phyloP scores from a whole-genome alignment of 495 filamentous ascomycete species.

The Sporormia fimetaria region DNA sequence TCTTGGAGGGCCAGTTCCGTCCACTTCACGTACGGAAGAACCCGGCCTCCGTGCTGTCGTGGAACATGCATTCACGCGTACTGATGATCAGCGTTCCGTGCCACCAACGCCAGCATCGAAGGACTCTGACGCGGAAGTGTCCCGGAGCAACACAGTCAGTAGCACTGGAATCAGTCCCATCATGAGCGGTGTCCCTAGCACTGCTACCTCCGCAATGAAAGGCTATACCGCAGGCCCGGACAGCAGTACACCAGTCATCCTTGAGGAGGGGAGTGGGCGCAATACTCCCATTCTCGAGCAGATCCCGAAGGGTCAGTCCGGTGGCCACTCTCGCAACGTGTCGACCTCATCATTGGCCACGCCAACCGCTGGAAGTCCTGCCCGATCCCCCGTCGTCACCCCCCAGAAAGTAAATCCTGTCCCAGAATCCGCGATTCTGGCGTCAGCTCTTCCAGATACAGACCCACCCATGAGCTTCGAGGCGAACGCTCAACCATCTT shows the following conservation, averaged over 20 bases:
- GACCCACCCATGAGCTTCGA: constrained; percentile 2
- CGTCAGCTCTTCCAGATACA: constrained; percentile 7
- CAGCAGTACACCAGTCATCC: constrained; percentile 14
- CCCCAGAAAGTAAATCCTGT: constrained; percentile 31
- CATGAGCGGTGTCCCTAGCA: constrained; percentile 43
- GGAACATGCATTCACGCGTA: constrained; percentile 54
- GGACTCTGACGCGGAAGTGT: constrained; percentile 32
- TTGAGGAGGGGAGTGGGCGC: no score
- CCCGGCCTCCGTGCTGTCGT: constrained; percentile 57
- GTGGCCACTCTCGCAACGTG: constrained; percentile 29
- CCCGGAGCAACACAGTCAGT: constrained; percentile 51
- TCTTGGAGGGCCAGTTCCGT: not conserved
- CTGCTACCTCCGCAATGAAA: constrained; percentile 26
- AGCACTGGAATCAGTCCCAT: constrained; percentile 60
- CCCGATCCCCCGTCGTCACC: constrained; percentile 44
- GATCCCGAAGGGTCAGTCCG: no score
- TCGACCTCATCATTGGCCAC: constrained; percentile 38
- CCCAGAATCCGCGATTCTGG: constrained; percentile 30
- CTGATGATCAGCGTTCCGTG: constrained; percentile 34
- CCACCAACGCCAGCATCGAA: constrained; percentile 45
- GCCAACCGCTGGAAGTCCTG: constrained; percentile 53
- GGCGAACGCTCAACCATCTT: constrained; percentile 5
- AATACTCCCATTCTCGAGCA: no score
- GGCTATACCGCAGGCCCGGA: constrained; percentile 21
- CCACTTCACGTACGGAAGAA: constrained; percentile 40